Percentiles rank a stretch among this genome's conserved stretches.
Evolutionary conservation across 495 filamentous ascomycete genomes (phyloP).

Genomic region (Cetradonia linearis): DNA sequence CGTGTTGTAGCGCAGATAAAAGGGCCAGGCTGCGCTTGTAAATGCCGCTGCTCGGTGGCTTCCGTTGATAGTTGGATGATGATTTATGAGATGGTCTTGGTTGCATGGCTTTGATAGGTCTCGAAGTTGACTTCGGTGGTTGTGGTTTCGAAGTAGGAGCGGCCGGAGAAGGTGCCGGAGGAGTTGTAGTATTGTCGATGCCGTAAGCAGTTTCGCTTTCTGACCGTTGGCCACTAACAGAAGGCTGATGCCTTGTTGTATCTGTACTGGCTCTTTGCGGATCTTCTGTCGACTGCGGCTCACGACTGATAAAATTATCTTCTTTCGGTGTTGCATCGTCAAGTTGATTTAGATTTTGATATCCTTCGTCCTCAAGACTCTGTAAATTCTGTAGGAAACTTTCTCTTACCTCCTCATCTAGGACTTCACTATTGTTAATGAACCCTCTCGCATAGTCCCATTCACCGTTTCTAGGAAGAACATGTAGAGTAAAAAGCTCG

Average conservation of each 20-base stretch:
- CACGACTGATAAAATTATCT: conserved; percentile 32
- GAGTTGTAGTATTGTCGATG: conserved; percentile 34
- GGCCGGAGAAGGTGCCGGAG: background rate
- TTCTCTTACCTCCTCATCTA: conserved; percentile 88
- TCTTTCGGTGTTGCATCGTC: conserved; percentile 52
- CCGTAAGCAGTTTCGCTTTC: conserved; percentile 47
- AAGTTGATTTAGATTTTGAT: conserved; percentile 42
- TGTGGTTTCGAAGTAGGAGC: conserved; percentile 11
- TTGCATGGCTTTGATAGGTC: conserved; percentile 9
- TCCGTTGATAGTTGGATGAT: conserved; percentile 28
- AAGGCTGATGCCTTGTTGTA: conserved; percentile 30
- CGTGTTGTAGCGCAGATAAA: conserved; percentile 45
- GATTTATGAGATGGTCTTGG: conserved; percentile 17
- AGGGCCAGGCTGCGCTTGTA: conserved; percentile 41
- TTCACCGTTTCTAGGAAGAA: conserved; percentile 79
- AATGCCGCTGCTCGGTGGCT: conserved; percentile 34
- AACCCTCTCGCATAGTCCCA: conserved; percentile 93
- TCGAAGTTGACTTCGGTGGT: conserved; percentile 2
- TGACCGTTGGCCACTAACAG: conserved; percentile 40
- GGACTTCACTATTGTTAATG: conserved; percentile 67
- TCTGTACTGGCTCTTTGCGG: conserved; percentile 7
- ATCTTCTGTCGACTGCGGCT: conserved; percentile 15
- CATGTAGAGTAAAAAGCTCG: conserved; percentile 87
- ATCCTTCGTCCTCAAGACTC: conserved; percentile 51
- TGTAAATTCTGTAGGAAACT: conserved; percentile 64